These are phyloP conservation scores for Solanum paucissectum DNA, from an alignment of 257 asterid species.

Conservation along the genomic window DNA sequence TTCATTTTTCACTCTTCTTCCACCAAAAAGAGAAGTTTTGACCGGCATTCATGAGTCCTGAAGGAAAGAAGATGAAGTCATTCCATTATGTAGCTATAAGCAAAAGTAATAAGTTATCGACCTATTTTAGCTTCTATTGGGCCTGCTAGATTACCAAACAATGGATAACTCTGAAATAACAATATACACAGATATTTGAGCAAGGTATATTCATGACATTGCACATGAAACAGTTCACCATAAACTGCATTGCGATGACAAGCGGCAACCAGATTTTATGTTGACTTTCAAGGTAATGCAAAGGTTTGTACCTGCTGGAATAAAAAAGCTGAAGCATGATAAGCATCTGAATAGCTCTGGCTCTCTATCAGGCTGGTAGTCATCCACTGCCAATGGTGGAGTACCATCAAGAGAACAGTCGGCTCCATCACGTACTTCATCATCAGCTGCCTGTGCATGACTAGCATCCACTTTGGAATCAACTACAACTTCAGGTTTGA, in stretches of 20 bases:
- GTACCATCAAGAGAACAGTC: slow-evolving; percentile 17
- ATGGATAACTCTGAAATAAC: neutral
- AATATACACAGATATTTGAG: neutral
- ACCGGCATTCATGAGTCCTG: neutral
- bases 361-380: slow-evolving; percentile 26
- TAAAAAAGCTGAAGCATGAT: slow-evolving; percentile 84
- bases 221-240: neutral
- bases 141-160: neutral
- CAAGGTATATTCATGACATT: neutral
- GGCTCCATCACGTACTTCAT: slow-evolving; percentile 11
- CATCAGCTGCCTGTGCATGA: slow-evolving; percentile 6
- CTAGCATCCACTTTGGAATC: slow-evolving; percentile 6
- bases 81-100: neutral
- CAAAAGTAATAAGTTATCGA: neutral
- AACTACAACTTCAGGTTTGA: slow-evolving; percentile 20
- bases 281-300: neutral
- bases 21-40: neutral
- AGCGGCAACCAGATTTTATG: neutral
- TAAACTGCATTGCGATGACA: neutral
- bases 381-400: slow-evolving; percentile 14
- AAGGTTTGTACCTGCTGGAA: slow-evolving; percentile 46
- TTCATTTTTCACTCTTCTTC: neutral
- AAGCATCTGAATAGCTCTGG: slow-evolving; percentile 81
- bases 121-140: neutral
- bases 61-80: neutral